Conservation (phyloP, 2,329 filamentous ascomycete species). For the Trichoderma koningii region DNA sequence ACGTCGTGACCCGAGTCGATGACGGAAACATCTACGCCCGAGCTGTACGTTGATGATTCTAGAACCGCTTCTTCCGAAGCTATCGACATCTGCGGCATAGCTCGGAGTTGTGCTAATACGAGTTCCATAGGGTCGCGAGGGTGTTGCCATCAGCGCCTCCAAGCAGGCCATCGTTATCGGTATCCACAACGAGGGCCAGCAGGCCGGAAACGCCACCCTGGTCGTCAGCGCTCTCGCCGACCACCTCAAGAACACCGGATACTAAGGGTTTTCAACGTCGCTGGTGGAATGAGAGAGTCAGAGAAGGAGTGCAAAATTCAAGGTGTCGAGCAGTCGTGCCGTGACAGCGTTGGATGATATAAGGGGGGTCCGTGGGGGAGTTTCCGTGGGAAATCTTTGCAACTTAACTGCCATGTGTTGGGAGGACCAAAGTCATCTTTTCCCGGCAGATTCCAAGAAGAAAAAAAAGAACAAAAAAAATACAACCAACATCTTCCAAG, state of each 20-base stretch:
- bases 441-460: constrained; percentile 1
- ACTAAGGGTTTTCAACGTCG: constrained; percentile 54
- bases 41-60: constrained; percentile 61
- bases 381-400: constrained; percentile 26
- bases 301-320: constrained; percentile 8
- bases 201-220: constrained; percentile 74
- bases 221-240: constrained; percentile 83
- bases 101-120: constrained; percentile 12
- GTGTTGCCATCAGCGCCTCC: constrained; percentile 82
- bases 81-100: no score
- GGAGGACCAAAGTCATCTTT: constrained; percentile 20
- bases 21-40: constrained; percentile 77
- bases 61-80: background rate
- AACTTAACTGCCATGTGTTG: constrained; percentile 26
- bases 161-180: constrained; percentile 84
- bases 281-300: background rate
- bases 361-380: background rate
- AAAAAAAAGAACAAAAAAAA: background rate
- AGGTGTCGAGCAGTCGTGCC: constrained; percentile 1
- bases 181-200: constrained; percentile 75
- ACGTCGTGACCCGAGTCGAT: constrained; percentile 73
- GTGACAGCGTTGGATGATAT: constrained; percentile 24
- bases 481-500: background rate
- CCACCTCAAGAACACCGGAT: constrained; percentile 78
- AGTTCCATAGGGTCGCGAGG: constrained; percentile 66